phyloP scores from a whole-genome alignment of 805 yeast species.

The Candida hispaniensis region DNA sequence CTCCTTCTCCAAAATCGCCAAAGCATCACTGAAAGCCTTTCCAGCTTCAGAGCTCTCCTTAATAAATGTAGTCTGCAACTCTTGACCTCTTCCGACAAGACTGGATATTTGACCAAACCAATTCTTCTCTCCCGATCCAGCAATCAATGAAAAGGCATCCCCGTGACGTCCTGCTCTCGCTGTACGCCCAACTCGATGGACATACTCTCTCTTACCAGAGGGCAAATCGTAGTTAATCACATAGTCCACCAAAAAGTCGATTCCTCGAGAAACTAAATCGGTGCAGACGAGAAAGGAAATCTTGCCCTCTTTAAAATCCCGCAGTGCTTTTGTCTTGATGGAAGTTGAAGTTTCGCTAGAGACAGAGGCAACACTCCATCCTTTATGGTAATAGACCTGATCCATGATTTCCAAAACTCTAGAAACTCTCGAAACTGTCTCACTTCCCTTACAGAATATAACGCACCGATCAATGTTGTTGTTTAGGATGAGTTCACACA shows the following conservation, averaged over 20 bases:
- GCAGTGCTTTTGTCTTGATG: slow-evolving; percentile 46
- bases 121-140: slow-evolving; percentile 67
- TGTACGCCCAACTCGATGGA: slow-evolving; percentile 94
- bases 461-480: slow-evolving; percentile 32
- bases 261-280: slow-evolving; percentile 92
- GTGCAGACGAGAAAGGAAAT: slow-evolving; percentile 55
- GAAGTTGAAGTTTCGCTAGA: slow-evolving; percentile 32
- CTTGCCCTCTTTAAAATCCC: slow-evolving; percentile 45
- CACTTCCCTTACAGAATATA: slow-evolving; percentile 71
- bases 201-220: slow-evolving; percentile 76
- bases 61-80: slow-evolving; percentile 21
- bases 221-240: slow-evolving; percentile 92
- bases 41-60: slow-evolving; percentile 24
- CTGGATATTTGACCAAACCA: slow-evolving; percentile 32
- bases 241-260: slow-evolving; percentile 61
- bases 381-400: slow-evolving; percentile 19
- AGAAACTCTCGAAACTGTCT: slow-evolving; percentile 71
- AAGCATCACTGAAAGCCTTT: slow-evolving; percentile 36
- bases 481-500: slow-evolving; percentile 43
- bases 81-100: slow-evolving; percentile 24
- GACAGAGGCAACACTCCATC: slow-evolving; percentile 15
- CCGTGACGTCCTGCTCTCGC: slow-evolving; percentile 86
- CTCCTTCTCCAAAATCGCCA: slow-evolving; percentile 37
- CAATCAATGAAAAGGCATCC: slow-evolving; percentile 57
- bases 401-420: slow-evolving; percentile 43